Base-by-base conservation (phyloP, 768 basidiomycete genomes). In the Boletus huronensis region DNA sequence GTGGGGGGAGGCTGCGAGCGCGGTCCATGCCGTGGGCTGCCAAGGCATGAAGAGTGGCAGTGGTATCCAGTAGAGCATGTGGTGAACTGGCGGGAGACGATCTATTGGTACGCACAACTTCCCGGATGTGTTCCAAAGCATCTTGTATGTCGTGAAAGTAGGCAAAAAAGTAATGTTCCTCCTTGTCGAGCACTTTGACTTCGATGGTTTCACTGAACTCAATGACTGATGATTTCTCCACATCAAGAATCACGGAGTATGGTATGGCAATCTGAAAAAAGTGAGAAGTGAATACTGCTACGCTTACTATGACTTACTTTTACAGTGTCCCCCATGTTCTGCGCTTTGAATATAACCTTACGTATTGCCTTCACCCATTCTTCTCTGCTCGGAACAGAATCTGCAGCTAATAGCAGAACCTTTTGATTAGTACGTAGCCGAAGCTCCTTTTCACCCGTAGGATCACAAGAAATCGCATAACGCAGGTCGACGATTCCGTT, bases 161-260 rank as follows among this genome's bases (percentile, higher is more conserved):
- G 14, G 95, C 93, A 65, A 96, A 96, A 72, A 96, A 97, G 66
- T 93, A 87, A 58, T 85, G 82, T 55, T 90, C 90, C 45, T 75
- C 74, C 60, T 86, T 87, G 71, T 95, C 91, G 50, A 90, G 77
- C 13, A 94, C 92, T 72, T 93, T 93, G 59, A 98, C 81, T 74
- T 98, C 94, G 55, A 99, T 88, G 0, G 94, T 95, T 69, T 97
- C 94, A 58, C 92, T 94, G 65, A 98, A 98, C 66, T 98, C 96
- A 77, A 98, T 87, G 2, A 90, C 89, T 1, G 84, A 80, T 8
- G 90, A 90, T 65, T 84, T 85, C 56, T 96, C 94, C 28, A 98
- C 87, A 60, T 97, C 93, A 45, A 93, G 71, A 55, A 99, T 83
- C 5, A 84, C 82, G 16, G 92, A 87, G 61, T 98, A 93, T 0